Conservation (phyloP, 2,329 filamentous ascomycete genomes). For the Fusarium metavorans region DNA sequence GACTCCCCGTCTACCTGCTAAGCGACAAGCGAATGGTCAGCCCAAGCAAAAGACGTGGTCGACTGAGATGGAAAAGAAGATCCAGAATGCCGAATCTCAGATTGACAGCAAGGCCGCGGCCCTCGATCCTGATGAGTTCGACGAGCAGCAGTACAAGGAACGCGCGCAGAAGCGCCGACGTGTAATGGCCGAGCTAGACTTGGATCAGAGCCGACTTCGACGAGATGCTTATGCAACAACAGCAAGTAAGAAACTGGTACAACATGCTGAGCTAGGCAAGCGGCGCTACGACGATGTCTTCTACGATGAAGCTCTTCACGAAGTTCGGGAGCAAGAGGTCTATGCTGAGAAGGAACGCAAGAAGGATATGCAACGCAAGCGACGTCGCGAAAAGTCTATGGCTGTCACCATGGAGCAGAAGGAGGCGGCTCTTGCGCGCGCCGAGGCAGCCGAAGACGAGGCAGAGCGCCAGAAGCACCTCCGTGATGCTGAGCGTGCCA, state of each 20-base stretch:
- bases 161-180: constrained; percentile 74
- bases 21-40: constrained; percentile 71
- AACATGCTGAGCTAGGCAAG: constrained; percentile 78
- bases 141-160: constrained; percentile 64
- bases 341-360: constrained; percentile 98
- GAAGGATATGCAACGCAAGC: constrained; percentile 99
- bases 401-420: constrained; percentile 93
- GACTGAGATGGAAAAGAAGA: constrained; percentile 59
- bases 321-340: constrained; percentile 90
- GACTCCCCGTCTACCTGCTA: constrained; percentile 62
- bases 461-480: constrained; percentile 84
- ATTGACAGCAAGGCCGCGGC: constrained; percentile 62
- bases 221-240: constrained; percentile 69
- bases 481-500: constrained; percentile 87
- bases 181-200: constrained; percentile 74
- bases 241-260: constrained; percentile 72
- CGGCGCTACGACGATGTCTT: constrained; percentile 81
- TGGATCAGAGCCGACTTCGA: constrained; percentile 72
- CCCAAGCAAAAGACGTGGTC: constrained; percentile 75
- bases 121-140: constrained; percentile 57
- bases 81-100: constrained; percentile 53
- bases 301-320: constrained; percentile 83
- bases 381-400: constrained; percentile 94
- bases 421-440: constrained; percentile 82
- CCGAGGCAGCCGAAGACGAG: constrained; percentile 83